phyloP scores from a whole-genome alignment of 176 grass and related monocot genomes.

The Alloteropsis semialata region DNA sequence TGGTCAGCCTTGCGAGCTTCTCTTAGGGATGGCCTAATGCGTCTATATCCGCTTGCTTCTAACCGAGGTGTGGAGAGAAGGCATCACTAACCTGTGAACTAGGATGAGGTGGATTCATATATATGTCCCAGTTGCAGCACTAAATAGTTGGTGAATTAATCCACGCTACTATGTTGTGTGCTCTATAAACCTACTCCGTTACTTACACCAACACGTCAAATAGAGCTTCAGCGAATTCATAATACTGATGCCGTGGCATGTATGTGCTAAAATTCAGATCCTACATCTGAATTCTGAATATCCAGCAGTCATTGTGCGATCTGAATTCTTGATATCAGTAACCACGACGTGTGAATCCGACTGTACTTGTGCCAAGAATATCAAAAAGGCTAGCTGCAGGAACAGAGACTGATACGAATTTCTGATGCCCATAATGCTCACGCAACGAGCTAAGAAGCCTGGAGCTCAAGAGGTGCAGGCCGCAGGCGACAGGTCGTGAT shows the following conservation, averaged over 20 bases:
- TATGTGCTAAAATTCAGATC: neutral
- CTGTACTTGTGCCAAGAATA: no score
- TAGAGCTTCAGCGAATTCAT: neutral
- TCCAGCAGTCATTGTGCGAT: no score
- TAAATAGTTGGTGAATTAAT: neutral
- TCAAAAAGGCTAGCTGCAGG: no score
- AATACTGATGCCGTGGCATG: neutral
- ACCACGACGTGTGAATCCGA: no score
- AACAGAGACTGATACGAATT: no score
- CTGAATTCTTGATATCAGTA: no score
- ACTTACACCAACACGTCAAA: no score
- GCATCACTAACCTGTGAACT: conserved; percentile 14
- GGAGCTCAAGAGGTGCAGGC: no score
- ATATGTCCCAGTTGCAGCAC: neutral
- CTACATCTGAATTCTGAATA: no score
- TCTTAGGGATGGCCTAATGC: conserved; percentile 67
- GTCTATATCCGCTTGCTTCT: neutral
- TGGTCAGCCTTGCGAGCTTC: conserved; percentile 52
- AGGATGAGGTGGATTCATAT: neutral
- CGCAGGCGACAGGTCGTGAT: no score
- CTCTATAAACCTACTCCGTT: neutral
- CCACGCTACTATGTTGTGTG: neutral
- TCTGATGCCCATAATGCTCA: no score
- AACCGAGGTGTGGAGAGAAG: neutral
- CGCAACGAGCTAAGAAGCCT: no score